A percentile compares a stretch with the other conserved stretches of the same genome.
Evolutionary conservation across 2,329 filamentous ascomycete genomes (phyloP).

Genomic region (Mycosphaerelloides madeirae): DNA sequence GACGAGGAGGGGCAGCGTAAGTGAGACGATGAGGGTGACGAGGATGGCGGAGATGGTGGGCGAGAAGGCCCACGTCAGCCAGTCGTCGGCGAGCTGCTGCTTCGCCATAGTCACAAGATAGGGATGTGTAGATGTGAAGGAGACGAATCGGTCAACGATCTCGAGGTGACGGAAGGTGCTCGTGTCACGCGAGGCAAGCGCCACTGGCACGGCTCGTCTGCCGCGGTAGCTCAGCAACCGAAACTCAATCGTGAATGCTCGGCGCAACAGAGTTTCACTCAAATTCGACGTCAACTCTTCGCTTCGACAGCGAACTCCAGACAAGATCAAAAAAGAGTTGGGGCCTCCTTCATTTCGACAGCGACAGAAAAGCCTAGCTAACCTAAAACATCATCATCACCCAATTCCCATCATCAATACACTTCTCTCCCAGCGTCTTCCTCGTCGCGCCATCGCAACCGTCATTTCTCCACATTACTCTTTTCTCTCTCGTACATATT

Average conservation of each 20-base stretch:
- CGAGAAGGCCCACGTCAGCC: conserved; percentile 45
- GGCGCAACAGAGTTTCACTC: background rate
- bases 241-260: background rate
- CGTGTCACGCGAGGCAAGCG: too few relatives aligned
- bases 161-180: too few relatives aligned
- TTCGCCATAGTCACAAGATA: conserved; percentile 5
- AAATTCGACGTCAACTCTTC: conserved; percentile 1
- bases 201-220: background rate
- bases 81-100: conserved; percentile 23
- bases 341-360: conserved; percentile 11
- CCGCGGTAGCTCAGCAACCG: background rate
- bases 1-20: conserved; percentile 70
- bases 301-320: too few relatives aligned
- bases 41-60: conserved; percentile 51
- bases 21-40: conserved; percentile 64
- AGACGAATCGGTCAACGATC: background rate
- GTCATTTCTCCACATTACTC: conserved; percentile 1
- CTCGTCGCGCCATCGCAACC: background rate
- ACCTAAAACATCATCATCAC: background rate
- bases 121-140: background rate
- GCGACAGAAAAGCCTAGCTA: background rate
- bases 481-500: too few relatives aligned
- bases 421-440: too few relatives aligned
- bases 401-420: background rate
- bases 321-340: background rate